Percentiles rank a stretch among this genome's conserved stretches.
These are phyloP conservation scores for Xerocomellus amylosporus DNA, from an alignment of 768 basidiomycete species.

Conservation along the genomic window DNA sequence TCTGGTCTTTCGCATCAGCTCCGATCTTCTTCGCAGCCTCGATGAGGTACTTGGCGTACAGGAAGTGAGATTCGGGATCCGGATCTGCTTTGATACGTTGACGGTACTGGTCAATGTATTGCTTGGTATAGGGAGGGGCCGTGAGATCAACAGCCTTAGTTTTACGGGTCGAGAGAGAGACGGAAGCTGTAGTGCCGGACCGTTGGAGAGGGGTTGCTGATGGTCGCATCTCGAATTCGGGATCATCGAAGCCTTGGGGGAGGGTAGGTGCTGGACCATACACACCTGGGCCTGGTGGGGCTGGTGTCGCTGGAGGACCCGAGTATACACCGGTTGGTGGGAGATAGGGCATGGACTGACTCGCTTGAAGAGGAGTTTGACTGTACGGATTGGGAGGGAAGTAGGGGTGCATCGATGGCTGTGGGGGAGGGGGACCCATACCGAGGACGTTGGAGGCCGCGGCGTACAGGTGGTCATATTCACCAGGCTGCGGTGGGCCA, in stretches of 20 bases:
- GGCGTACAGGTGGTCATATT: slow-evolving; percentile 61
- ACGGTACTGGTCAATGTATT: slow-evolving; percentile 97
- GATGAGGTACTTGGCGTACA: slow-evolving; percentile 98
- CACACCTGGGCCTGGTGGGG: slow-evolving; percentile 8
- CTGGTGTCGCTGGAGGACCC: slow-evolving; percentile 19
- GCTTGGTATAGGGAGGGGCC: slow-evolving; percentile 87
- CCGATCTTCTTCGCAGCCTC: slow-evolving; percentile 95
- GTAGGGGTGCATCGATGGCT: slow-evolving; percentile 20
- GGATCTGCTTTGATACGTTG: slow-evolving; percentile 96
- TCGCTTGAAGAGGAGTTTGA: slow-evolving; percentile 24
- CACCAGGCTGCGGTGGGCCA: slow-evolving; percentile 32
- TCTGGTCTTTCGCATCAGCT: slow-evolving; percentile 66
- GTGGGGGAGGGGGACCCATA: slow-evolving; percentile 56
- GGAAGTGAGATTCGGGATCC: slow-evolving; percentile 96
- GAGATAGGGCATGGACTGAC: slow-evolving; percentile 34
- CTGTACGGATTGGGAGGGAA: slow-evolving; percentile 22
- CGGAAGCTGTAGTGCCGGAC: slow-evolving; percentile 55
- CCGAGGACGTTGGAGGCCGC: slow-evolving; percentile 82
- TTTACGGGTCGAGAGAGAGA: slow-evolving; percentile 57
- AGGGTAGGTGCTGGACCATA: slow-evolving; percentile 27
- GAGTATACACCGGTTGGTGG: slow-evolving; percentile 29
- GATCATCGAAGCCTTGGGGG: slow-evolving; percentile 34
- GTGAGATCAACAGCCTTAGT: slow-evolving; percentile 80
- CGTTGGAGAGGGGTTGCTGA: slow-evolving; percentile 48
- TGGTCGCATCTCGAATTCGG: slow-evolving; percentile 55